Evolutionary conservation across 1,284 basidiomycete species (phyloP), one percentile per base, ranked within the genome.

Genomic region (Fomitiporia mediterranea): DNA sequence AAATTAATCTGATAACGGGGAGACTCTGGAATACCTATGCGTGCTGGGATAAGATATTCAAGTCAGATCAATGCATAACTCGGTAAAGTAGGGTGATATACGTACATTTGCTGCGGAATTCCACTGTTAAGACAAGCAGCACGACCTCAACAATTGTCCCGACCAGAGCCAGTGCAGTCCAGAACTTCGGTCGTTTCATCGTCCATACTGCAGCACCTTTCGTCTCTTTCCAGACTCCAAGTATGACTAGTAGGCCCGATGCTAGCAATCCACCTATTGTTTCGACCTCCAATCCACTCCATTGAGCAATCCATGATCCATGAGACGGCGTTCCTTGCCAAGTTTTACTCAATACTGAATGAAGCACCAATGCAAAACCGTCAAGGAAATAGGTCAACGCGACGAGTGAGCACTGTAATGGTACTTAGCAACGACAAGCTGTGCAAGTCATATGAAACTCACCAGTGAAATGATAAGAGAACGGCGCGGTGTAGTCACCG

Each of bases 331-430:
- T 48, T 28, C 63, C 62, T 40, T 66, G 79, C 89, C 89, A 91
- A 17, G 74, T 62, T 63, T 84, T 82, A 63, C 76, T 72, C 59
- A 91, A 64, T 43, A 91, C 76, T 23, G 84, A 80, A 64, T 78
- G 78, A 21, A 81, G 69, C 50, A 84, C 80, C 64, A 88, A 85
- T 6, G 83, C 74, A 50, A 87, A 71, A 55, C 95, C 78, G 79
- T 99, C 80, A 72, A 94, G 73, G 75, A 99, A 81, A 80, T 91
- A 84, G 69, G 94, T 77, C 72, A 95, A 62, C 74, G 94, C 84
- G 70, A 83, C 66, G 51, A 91, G 74, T 23, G 42, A 43, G 27
- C 21, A n/a, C 42, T 43, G 27, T 11, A 39, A 43, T 9, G 27
- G 23, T 23, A 25, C 19, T 39, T 19, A 39, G 37, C 11, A 13